These are phyloP conservation scores for Nothopassalora personata DNA, from an alignment of 2,329 filamentous ascomycete species.

Conservation along the genomic window DNA sequence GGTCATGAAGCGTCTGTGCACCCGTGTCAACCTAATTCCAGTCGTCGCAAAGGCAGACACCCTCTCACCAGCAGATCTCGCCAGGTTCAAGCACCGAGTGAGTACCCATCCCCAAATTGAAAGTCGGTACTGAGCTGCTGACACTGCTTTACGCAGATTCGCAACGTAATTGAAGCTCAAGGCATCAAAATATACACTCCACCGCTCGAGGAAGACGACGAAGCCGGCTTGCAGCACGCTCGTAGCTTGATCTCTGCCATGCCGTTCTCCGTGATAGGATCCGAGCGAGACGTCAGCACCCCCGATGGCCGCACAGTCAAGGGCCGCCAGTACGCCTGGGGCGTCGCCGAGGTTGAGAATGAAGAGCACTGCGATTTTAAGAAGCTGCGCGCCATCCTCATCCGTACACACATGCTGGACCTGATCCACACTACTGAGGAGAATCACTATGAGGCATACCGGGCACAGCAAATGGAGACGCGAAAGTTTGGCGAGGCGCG, in stretches of 20 bases:
- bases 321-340: slow-evolving; percentile 98
- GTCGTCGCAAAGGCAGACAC: slow-evolving; percentile 99
- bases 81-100: slow-evolving; percentile 93
- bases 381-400: slow-evolving; percentile 97
- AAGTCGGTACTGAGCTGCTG: slow-evolving; percentile 17
- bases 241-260: slow-evolving; percentile 92
- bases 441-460: slow-evolving; percentile 98
- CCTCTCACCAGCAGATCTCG: slow-evolving; percentile 83
- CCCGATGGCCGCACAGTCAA: slow-evolving; percentile 94
- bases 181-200: slow-evolving; percentile 99
- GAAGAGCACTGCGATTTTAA: slow-evolving; percentile 99
- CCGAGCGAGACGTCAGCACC: slow-evolving; percentile 98
- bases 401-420: slow-evolving; percentile 95
- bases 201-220: slow-evolving; percentile 95
- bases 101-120: slow-evolving; percentile 31
- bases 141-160: slow-evolving; percentile 59
- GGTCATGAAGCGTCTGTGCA: slow-evolving; percentile 99
- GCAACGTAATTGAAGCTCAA: slow-evolving; percentile 92
- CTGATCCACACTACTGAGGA: slow-evolving; percentile 99
- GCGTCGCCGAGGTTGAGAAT: slow-evolving; percentile 98
- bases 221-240: slow-evolving; percentile 90
- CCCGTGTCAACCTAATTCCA: slow-evolving; percentile 95
- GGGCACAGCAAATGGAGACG: slow-evolving; percentile 99
- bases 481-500: slow-evolving; percentile 98
- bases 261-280: slow-evolving; percentile 98